Conservation (phyloP, 768 basidiomycete species). For the Phylloporus sp. region DNA sequence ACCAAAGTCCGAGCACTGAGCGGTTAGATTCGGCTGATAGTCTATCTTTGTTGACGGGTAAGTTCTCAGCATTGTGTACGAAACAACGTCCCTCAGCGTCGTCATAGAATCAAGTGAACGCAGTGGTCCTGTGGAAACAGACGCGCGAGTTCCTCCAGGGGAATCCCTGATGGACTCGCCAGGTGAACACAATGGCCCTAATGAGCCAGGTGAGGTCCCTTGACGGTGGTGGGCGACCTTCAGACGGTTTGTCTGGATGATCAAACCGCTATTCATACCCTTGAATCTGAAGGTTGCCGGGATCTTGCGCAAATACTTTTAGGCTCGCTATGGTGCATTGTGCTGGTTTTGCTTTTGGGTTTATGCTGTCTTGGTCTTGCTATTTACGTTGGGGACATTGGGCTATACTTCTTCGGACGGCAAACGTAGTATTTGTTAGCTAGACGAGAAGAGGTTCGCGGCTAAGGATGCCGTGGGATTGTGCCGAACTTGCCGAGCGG, state of each 20-base stretch:
- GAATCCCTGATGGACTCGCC: slow-evolving; percentile 9
- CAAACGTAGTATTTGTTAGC: slow-evolving; percentile 18
- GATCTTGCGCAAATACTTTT: slow-evolving; percentile 42
- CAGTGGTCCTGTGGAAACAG: background rate
- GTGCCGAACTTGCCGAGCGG: slow-evolving; percentile 23
- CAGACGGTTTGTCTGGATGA: slow-evolving; percentile 41
- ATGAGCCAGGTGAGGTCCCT: slow-evolving; percentile 25
- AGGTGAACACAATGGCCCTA: slow-evolving; percentile 10
- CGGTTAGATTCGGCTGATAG: background rate
- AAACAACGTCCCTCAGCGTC: slow-evolving; percentile 6
- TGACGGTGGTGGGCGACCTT: slow-evolving; percentile 52
- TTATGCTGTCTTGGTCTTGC: slow-evolving; percentile 19
- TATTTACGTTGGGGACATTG: slow-evolving; percentile 14
- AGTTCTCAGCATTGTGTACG: slow-evolving; percentile 3
- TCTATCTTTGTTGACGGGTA: slow-evolving; percentile 10
- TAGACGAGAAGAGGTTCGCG: slow-evolving; percentile 36
- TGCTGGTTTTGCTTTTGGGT: slow-evolving; percentile 23
- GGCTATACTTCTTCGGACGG: slow-evolving; percentile 4
- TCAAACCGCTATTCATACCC: slow-evolving; percentile 38
- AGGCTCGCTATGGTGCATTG: slow-evolving; percentile 20
- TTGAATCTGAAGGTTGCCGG: slow-evolving; percentile 47
- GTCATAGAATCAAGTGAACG: slow-evolving; percentile 14
- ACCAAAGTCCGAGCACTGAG: slow-evolving; percentile 4
- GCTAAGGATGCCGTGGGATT: slow-evolving; percentile 16
- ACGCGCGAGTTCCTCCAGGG: background rate